Evolutionary conservation across 1,284 basidiomycete species (phyloP), one percentile per base, ranked within the genome.

Genomic region (Ustilago esculenta): DNA sequence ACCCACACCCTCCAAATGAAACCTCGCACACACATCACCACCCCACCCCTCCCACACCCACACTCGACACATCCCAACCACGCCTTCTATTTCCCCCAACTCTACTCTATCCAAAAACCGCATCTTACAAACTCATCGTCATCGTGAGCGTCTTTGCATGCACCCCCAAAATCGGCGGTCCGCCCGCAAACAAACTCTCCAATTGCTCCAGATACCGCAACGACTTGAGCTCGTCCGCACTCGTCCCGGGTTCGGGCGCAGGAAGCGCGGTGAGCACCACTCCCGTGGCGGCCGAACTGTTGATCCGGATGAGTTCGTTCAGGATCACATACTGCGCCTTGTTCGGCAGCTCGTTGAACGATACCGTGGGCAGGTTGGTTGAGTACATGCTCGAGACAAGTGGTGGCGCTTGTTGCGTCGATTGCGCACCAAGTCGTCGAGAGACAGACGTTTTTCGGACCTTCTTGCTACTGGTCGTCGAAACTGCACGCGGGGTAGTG

Each of bases 261-360:
- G 80, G 80, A 20, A 81, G 54, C 5, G 77, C 77, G 2, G 80
- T 81, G 20, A 81, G 56, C 32, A 81, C 74, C 32, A 81, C 80
- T 8, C 76, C 72, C 12, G 80, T 80, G 10, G 63, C 43, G 1
- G 55, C 30, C 4, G 58, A 63, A n/a, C 78, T 80, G 35, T 81
- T 73, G 25, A 50, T 51, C 24, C 78, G 64, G 54, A 81, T 79
- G 36, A 81, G 59, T 44, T 81, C 78, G 57, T 81, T 81, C 24
- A 81, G 39, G 25, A 81, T 81, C 23, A 81, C 42, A 48, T 80
- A 81, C 60, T 81, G 79, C 33, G 79, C 79, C 48, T 73, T 76
- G 49, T 81, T 80, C 15, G 79, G 79, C 46, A 81, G 46, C 39
- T 75, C 73, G 59, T 81, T 81, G 73, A 81, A 81, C 35, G 75